Evolutionary conservation across 148 eudicot genomes (phyloP), one percentile per base, ranked within the genome.

Genomic region (Amaranthus hypochondriacus): DNA sequence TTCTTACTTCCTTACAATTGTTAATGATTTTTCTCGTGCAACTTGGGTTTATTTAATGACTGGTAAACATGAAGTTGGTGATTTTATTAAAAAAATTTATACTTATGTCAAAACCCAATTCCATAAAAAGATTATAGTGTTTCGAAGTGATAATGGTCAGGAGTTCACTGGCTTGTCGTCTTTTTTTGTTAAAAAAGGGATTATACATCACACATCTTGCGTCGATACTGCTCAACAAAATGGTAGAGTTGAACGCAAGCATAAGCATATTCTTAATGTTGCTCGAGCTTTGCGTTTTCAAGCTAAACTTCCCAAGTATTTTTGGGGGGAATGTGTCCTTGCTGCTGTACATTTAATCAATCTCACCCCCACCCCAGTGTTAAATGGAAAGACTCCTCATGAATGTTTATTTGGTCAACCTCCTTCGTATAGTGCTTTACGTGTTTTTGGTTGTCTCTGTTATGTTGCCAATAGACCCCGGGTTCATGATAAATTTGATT

Each of bases 161-260:
- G 62, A 74, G 53, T 65, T 74, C 5, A 4, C 13, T 2, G n/a
- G 12, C 9, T 64, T 62, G 5, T 28, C 11, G 12, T 2, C 3
- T 3, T 7, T 74, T 9, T 74, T 74, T 74, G 14, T 2, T 3
- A 11, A 42, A 12, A 47, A 52, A 43, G 50, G 66, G 14, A 43
- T 50, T 10, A 0, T 56, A 5, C 5, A 4, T 56, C 21, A 62
- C 28, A 68, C 68, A 3, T 28, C 57, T 2, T 62, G 50, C 52
- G 59, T 73, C 7, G 76, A 14, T 3, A 73, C 68, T 5, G 6
- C 76, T 13, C 56, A 62, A 28, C 48, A 62, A 50, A 62, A 79
- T 65, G 78, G 82, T 0, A 4, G 71, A 0, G 67, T 74, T 3
- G 82, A 62, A 9, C 5, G 48, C 2, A 62, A 43, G 10, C 66